Percentiles rank a stretch among this genome's conserved stretches.
phyloP scores from a whole-genome alignment of 345 rosid genomes.

The Physaria fendleri region DNA sequence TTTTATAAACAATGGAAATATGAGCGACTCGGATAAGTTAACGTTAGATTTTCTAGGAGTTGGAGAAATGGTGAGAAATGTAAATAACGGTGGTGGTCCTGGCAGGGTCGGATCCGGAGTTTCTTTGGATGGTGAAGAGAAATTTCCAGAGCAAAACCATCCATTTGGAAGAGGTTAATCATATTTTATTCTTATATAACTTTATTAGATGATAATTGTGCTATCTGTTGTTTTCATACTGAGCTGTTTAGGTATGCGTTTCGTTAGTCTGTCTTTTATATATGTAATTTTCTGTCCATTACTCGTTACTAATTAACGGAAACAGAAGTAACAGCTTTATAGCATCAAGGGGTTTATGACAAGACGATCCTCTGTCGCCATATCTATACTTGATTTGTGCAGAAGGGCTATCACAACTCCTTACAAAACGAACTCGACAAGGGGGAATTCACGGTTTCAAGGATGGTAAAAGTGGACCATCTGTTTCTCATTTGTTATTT shows the following conservation, averaged over 20 bases:
- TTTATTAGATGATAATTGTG: slow-evolving; percentile 13
- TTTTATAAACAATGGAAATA: slow-evolving; percentile 25
- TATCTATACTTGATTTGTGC: too few relatives aligned
- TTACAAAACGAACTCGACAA: too few relatives aligned
- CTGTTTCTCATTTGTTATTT: too few relatives aligned
- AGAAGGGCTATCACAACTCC: too few relatives aligned
- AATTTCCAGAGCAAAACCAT: slow-evolving; percentile 23
- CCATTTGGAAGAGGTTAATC: slow-evolving; percentile 27
- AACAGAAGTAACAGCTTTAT: too few relatives aligned
- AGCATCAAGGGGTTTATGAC: too few relatives aligned
- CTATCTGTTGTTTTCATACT: neutral
- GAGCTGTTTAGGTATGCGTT: slow-evolving; percentile 9
- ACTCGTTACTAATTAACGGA: too few relatives aligned
- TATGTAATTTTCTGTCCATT: slow-evolving; percentile 9
- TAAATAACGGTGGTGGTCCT: slow-evolving; percentile 27
- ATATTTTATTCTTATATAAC: neutral
- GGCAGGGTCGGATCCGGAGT: slow-evolving; percentile 14
- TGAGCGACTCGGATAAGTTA: slow-evolving; percentile 54
- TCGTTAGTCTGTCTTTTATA: neutral
- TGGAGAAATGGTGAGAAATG: slow-evolving; percentile 54
- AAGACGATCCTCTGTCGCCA: too few relatives aligned
- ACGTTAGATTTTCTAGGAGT: slow-evolving; percentile 84
- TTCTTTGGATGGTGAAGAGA: slow-evolving; percentile 22
- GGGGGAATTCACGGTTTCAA: too few relatives aligned
- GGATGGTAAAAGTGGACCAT: too few relatives aligned